phyloP scores from a whole-genome alignment of 1,139 yeast species.

The Sugiyamaella castrensis region DNA sequence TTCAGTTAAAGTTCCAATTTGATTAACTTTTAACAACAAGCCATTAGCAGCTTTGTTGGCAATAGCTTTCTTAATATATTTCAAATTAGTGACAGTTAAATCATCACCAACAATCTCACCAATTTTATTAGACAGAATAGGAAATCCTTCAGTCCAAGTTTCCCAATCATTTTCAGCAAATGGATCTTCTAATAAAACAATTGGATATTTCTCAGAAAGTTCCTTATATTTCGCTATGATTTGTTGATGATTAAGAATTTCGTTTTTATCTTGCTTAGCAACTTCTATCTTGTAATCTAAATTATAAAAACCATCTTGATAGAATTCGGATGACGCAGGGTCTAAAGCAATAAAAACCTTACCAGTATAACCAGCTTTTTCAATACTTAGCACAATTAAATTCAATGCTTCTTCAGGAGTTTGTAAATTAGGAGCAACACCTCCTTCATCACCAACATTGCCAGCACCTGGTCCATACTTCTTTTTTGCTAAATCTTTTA shows the following conservation, averaged over 20 bases:
- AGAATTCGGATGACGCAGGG: slow-evolving; percentile 95
- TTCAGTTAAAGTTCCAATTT: slow-evolving; percentile 81
- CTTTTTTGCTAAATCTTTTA: slow-evolving; percentile 87
- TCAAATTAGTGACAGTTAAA: slow-evolving; percentile 96
- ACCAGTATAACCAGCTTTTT: slow-evolving; percentile 90
- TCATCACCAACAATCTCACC: slow-evolving; percentile 91
- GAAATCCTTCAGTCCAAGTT: slow-evolving; percentile 85
- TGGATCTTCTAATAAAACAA: slow-evolving; percentile 96
- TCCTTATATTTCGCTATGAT: slow-evolving; percentile 77
- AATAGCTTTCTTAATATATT: slow-evolving; percentile 88
- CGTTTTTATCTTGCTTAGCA: slow-evolving; percentile 81
- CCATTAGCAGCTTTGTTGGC: slow-evolving; percentile 93
- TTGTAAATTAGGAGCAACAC: slow-evolving; percentile 95
- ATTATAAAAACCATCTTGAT: slow-evolving; percentile 93
- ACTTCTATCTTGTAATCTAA: slow-evolving; percentile 83
- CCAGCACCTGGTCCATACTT: slow-evolving; percentile 96
- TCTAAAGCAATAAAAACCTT: slow-evolving; percentile 87
- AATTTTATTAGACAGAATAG: slow-evolving; percentile 58
- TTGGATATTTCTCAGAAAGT: slow-evolving; percentile 85
- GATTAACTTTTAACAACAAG: slow-evolving; percentile 86
- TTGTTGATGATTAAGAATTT: slow-evolving; percentile 85
- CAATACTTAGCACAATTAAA: slow-evolving; percentile 82
- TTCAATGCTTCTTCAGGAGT: slow-evolving; percentile 95
- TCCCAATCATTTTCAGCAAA: slow-evolving; percentile 99
- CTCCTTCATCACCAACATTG: slow-evolving; percentile 99